phyloP scores from a whole-genome alignment of 495 filamentous ascomycete species.

The Aspergillus nanangensis region DNA sequence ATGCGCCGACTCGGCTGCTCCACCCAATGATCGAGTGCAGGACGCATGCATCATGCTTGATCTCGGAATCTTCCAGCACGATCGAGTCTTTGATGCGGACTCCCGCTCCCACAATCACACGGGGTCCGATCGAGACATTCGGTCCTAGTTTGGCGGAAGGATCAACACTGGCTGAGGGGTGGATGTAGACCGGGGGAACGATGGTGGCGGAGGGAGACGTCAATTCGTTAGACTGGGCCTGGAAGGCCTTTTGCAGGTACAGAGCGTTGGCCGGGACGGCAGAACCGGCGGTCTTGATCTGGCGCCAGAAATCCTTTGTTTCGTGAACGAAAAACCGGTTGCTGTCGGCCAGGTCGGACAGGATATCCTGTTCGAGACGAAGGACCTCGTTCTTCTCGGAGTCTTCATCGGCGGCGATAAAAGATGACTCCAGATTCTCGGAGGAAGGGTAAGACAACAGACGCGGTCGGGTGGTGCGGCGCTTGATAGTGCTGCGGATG shows the following conservation, averaged over 20 bases:
- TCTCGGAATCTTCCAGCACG: slow-evolving; percentile 90
- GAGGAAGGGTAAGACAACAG: slow-evolving; percentile 91
- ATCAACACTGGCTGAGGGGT: slow-evolving; percentile 89
- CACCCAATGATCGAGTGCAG: slow-evolving; percentile 97
- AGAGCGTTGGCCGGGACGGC: slow-evolving; percentile 96
- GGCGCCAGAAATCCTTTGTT: slow-evolving; percentile 99
- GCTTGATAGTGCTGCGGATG: slow-evolving; percentile 93
- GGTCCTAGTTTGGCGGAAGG: slow-evolving; percentile 95
- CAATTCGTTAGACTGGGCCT: slow-evolving; percentile 77
- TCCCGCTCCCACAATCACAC: slow-evolving; percentile 78
- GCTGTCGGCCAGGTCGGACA: slow-evolving; percentile 93
- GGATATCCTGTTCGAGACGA: slow-evolving; percentile 94
- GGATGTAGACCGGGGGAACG: slow-evolving; percentile 92
- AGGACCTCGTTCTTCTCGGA: slow-evolving; percentile 80
- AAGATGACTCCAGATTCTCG: slow-evolving; percentile 83
- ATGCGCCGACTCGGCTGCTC: slow-evolving; percentile 92
- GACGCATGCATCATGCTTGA: slow-evolving; percentile 95
- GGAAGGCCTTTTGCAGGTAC: slow-evolving; percentile 93
- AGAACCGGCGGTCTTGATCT: slow-evolving; percentile 99
- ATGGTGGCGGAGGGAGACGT: slow-evolving; percentile 83
- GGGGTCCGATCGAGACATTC: slow-evolving; percentile 92
- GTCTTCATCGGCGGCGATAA: slow-evolving; percentile 71
- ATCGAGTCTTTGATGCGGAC: slow-evolving; percentile 94
- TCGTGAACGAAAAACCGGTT: slow-evolving; percentile 98
- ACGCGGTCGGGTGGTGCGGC: slow-evolving; percentile 85